phyloP scores from a whole-genome alignment of 2,329 filamentous ascomycete species.

The Dactylonectria estremocensis region DNA sequence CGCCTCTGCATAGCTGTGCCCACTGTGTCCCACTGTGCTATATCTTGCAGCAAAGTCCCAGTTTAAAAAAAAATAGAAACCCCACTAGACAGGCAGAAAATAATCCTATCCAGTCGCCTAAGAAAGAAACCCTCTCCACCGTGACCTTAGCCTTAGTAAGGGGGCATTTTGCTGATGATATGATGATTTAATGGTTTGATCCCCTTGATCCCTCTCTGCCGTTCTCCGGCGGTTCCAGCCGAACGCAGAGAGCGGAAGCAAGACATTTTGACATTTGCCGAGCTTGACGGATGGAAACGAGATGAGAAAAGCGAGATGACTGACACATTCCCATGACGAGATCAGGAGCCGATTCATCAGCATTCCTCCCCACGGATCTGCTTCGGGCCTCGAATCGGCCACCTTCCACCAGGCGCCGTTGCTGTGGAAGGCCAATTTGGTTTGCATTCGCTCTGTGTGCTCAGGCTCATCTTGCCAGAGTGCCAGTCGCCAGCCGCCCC shows the following conservation, averaged over 20 bases:
- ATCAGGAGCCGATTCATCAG: neutral
- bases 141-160: constrained; percentile 29
- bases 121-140: constrained; percentile 22
- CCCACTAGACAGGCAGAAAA: constrained; percentile 9
- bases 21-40: neutral
- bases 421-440: constrained; percentile 8
- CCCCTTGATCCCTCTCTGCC: constrained; percentile 25
- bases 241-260: neutral
- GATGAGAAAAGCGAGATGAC: neutral
- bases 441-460: constrained; percentile 7
- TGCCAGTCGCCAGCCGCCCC: constrained; percentile 13
- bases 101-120: neutral
- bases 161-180: constrained; percentile 26
- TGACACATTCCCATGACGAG: neutral
- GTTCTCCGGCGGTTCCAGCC: constrained; percentile 8
- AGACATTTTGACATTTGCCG: neutral
- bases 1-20: neutral
- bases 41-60: neutral
- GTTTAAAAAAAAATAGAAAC: neutral
- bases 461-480: constrained; percentile 24
- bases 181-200: constrained; percentile 29
- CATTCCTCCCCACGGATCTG: constrained; percentile 12
- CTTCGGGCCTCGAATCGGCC: neutral
- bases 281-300: neutral
- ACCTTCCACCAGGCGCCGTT: constrained; percentile 1